Conservation (phyloP, 2,329 filamentous ascomycete genomes). For the Ophiocordyceps camponoti-rufipedis region DNA sequence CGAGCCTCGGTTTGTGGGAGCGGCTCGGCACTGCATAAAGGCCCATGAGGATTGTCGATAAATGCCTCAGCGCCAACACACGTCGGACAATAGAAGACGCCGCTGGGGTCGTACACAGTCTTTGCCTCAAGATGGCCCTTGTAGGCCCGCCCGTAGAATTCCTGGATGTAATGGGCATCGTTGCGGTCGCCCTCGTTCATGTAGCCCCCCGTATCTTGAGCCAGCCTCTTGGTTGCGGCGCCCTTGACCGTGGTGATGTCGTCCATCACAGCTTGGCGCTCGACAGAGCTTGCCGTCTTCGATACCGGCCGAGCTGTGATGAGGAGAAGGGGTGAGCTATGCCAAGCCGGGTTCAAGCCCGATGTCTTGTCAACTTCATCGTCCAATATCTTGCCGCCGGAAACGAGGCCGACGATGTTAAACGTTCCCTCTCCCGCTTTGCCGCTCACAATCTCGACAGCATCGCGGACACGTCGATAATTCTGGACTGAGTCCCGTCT, state of each 20-base stretch:
- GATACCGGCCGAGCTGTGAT: conserved; percentile 6
- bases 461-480: conserved; percentile 5
- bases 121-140: conserved; percentile 13
- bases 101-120: conserved; percentile 13
- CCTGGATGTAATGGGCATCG: conserved; percentile 12
- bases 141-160: conserved; percentile 18
- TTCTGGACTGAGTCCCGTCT: conserved; percentile 6
- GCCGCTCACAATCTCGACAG: conserved; percentile 10
- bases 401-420: conserved; percentile 11
- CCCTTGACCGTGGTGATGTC: conserved; percentile 12
- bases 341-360: conserved; percentile 13
- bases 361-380: conserved; percentile 8
- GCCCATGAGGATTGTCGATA: conserved; percentile 7
- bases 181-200: conserved; percentile 22
- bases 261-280: conserved; percentile 6
- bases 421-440: conserved; percentile 6
- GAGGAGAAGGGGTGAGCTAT: conserved; percentile 6
- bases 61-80: conserved; percentile 19
- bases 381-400: conserved; percentile 12
- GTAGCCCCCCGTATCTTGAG: conserved; percentile 21
- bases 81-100: conserved; percentile 17
- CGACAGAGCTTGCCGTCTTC: conserved; percentile 4
- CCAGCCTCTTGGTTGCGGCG: conserved; percentile 13
- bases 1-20: too few relatives aligned
- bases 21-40: not conserved